A percentile compares a stretch with the other conserved stretches of the same genome.
Conservation (phyloP, 1,284 basidiomycete species). For the Chalciporus sp. region DNA sequence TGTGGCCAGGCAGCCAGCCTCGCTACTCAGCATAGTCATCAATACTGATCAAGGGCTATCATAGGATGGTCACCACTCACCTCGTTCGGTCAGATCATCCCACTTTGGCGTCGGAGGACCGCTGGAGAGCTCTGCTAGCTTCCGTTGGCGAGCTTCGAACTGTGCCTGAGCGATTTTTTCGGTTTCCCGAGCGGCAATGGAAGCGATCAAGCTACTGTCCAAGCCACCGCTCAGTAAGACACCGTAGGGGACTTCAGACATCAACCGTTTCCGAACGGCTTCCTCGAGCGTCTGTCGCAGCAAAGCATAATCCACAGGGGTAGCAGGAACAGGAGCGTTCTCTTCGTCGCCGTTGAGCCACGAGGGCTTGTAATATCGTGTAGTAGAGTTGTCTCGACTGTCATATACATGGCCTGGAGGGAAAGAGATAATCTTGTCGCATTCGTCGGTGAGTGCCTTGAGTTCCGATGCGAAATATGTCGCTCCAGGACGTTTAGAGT, state of each 20-base stretch:
- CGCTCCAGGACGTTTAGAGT: constrained; percentile 81
- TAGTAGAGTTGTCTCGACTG: constrained; percentile 74
- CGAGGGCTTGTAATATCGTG: constrained; percentile 81
- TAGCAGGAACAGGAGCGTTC: constrained; percentile 66
- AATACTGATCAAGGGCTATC: background rate
- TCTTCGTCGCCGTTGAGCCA: constrained; percentile 81
- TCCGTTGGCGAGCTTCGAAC: constrained; percentile 66
- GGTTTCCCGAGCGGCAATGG: constrained; percentile 96
- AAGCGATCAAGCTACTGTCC: constrained; percentile 95
- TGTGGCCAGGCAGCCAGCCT: constrained; percentile 92
- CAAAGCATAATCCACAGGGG: constrained; percentile 66
- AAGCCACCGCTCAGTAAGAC: constrained; percentile 95
- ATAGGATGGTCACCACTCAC: constrained; percentile 38
- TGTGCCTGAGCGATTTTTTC: constrained; percentile 88
- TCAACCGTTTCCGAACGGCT: constrained; percentile 93
- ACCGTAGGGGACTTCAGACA: constrained; percentile 99
- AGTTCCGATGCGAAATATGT: constrained; percentile 97
- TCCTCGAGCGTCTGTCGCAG: constrained; percentile 86
- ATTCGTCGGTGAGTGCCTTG: constrained; percentile 91
- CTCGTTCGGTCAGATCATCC: constrained; percentile 51
- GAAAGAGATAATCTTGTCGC: constrained; percentile 94
- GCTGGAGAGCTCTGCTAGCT: constrained; percentile 52
- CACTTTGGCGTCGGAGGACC: constrained; percentile 59
- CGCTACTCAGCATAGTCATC: constrained; percentile 37
- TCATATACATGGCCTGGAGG: constrained; percentile 97